A percentile compares a stretch with the other conserved stretches of the same genome.
Evolutionary conservation across 108 stramenopile species (phyloP).

Genomic region (Pseudonitzschia multistriata): DNA sequence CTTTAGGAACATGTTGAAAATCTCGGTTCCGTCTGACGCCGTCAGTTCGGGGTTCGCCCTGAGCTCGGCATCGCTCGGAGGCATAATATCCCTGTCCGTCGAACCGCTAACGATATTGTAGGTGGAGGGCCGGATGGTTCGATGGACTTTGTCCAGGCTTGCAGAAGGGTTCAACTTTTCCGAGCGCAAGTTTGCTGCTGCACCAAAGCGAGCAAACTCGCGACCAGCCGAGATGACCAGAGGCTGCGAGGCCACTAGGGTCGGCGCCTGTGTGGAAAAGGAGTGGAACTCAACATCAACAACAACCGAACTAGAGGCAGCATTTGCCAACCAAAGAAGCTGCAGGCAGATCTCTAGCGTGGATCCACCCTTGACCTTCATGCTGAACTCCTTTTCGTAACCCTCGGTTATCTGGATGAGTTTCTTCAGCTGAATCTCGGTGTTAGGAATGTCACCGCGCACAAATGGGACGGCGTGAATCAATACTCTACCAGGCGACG

Average conservation of each 20-base stretch:
- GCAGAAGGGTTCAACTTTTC: slow-evolving; percentile 35
- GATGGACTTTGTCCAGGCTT: slow-evolving; percentile 25
- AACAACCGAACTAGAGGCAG: slow-evolving; percentile 22
- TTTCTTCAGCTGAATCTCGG: slow-evolving; percentile 30
- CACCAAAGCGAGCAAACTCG: slow-evolving; percentile 36
- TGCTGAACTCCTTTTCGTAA: slow-evolving; percentile 23
- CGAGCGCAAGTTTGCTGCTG: slow-evolving; percentile 33
- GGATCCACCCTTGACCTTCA: slow-evolving; percentile 35
- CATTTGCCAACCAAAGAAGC: slow-evolving; percentile 40
- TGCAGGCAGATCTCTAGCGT: slow-evolving; percentile 45
- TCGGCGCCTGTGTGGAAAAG: slow-evolving; percentile 18
- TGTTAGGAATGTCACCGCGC: slow-evolving; percentile 37
- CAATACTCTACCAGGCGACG: slow-evolving; percentile 20
- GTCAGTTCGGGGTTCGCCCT: slow-evolving; percentile 16
- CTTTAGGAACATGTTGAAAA: slow-evolving; percentile 30
- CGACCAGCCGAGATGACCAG: slow-evolving; percentile 28
- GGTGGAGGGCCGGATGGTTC: slow-evolving; percentile 34
- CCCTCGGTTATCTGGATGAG: slow-evolving; percentile 24
- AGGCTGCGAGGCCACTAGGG: slow-evolving; percentile 33
- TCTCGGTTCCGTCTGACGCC: slow-evolving; percentile 21
- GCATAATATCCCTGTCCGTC: slow-evolving; percentile 27
- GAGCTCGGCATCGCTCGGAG: slow-evolving; percentile 38
- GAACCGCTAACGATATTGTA: slow-evolving; percentile 25
- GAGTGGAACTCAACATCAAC: slow-evolving; percentile 41
- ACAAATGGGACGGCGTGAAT: slow-evolving; percentile 38